Conservation (phyloP, 257 asterid species). For the Cynanchum wilfordii region DNA sequence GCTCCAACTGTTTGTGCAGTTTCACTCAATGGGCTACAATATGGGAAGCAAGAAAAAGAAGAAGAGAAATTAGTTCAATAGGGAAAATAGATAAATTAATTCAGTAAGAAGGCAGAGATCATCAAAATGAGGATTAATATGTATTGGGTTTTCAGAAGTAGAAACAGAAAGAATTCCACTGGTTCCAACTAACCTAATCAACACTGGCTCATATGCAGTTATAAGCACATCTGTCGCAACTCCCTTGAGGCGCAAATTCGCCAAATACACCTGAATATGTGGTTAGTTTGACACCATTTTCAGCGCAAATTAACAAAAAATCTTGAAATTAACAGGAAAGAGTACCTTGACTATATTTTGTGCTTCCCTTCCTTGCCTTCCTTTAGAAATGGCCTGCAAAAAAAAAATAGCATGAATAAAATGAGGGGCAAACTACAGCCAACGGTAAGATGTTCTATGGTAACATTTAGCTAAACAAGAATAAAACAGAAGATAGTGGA, state of each 20-base stretch:
- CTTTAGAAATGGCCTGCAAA: constrained; percentile 75
- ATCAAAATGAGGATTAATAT: background rate
- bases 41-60: constrained; percentile 11
- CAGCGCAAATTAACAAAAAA: constrained; percentile 2
- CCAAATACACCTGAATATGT: constrained; percentile 67
- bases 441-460: background rate
- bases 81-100: no score
- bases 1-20: constrained; percentile 69
- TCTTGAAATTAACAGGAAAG: background rate
- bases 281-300: constrained; percentile 11
- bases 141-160: background rate
- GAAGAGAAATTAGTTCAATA: no score
- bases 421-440: background rate
- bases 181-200: constrained; percentile 59
- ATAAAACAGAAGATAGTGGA: background rate
- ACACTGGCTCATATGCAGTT: constrained; percentile 77
- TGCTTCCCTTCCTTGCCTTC: constrained; percentile 95
- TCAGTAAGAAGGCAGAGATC: background rate
- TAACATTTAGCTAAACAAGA: background rate
- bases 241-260: constrained; percentile 89
- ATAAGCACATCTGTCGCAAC: constrained; percentile 71
- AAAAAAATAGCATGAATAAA: constrained; percentile 6
- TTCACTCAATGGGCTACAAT: constrained; percentile 72
- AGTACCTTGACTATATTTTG: constrained; percentile 68
- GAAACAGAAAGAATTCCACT: background rate